Evolutionary conservation across 805 yeast species (phyloP), one percentile per base, ranked within the genome.

Genomic region (Saccharomyces jurei): DNA sequence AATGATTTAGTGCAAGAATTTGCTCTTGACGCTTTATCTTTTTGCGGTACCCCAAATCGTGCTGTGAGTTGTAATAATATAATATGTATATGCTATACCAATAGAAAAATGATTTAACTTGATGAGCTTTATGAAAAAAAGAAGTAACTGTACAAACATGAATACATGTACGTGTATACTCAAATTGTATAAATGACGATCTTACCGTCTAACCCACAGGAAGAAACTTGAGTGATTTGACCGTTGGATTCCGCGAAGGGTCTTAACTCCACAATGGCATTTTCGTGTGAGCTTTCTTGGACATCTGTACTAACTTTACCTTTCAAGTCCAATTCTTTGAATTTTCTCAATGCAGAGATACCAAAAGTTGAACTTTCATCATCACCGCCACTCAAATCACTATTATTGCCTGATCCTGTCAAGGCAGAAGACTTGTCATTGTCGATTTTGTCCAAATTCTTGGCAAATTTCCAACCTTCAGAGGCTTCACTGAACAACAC

Each of bases 291-390:
- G 14, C 96, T 89, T 41, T 74, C 78, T 31, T 78, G 71, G 36
- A 77, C 74, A 44, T 77, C 74, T 52, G 73, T 71, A 54, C 71
- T 76, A 51, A 81, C 81, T 54, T 87, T 81, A 56, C 99, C 99
- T 77, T 90, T 94, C 70, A 92, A 80, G 73, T 94, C 99, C 79
- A 94, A 76, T 71, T 92, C 96, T 72, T 89, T 84, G 76, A 94
- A 94, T 91, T 92, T 89, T 74, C 87, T 87, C 70, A 94, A 80
- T 6, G 95, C 95, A 59, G 85, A 81, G 59, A 86, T 87, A 58
- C 87, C 86, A 52, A 73, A 73, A 5, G 80, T 75, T 13, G 79
- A 73, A 52, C 68, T 68, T 47, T 73, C 76, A 13, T 79, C 79
- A 54, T 78, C 80, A 53, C 81, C 88, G 49, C 77, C 81, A 47